Percentiles rank a stretch among this genome's conserved stretches.
These are phyloP conservation scores for Podospora anserina DNA, from an alignment of 495 filamentous ascomycete species.

Conservation along the genomic window DNA sequence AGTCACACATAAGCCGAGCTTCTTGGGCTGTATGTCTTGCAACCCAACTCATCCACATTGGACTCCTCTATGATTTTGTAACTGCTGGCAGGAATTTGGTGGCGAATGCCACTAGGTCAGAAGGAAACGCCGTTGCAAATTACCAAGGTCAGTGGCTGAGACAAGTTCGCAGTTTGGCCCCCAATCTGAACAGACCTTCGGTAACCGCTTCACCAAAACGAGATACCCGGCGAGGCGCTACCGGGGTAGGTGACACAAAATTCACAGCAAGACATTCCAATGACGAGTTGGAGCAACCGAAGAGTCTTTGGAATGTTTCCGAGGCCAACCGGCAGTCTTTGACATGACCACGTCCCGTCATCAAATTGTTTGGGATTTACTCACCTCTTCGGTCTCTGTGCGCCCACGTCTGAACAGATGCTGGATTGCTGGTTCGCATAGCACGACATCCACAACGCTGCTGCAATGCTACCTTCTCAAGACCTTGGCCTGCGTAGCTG, in stretches of 20 bases:
- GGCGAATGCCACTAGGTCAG: background rate
- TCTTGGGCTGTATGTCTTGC: background rate
- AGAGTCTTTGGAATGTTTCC: background rate
- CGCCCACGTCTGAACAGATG: background rate
- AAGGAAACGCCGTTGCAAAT: background rate
- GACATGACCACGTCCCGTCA: background rate
- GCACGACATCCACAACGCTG: constrained; percentile 4
- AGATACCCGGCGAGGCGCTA: background rate
- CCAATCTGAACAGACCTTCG: background rate
- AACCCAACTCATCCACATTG: background rate
- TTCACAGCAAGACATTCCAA: background rate
- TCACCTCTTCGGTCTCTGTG: too few species aligned
- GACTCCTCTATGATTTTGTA: background rate
- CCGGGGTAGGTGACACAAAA: background rate
- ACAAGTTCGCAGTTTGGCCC: background rate
- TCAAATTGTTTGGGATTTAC: background rate
- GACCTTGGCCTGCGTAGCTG: constrained; percentile 5
- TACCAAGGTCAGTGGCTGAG: background rate
- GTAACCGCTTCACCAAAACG: background rate
- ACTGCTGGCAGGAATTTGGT: background rate
- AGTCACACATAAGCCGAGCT: background rate
- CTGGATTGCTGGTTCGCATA: background rate
- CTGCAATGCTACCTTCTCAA: constrained; percentile 12
- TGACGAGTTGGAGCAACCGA: background rate
- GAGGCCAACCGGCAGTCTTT: background rate